Evolutionary conservation across 495 filamentous ascomycete genomes (phyloP), one percentile per base, ranked within the genome.

Genomic region (Pseudotulostoma volvatum): DNA sequence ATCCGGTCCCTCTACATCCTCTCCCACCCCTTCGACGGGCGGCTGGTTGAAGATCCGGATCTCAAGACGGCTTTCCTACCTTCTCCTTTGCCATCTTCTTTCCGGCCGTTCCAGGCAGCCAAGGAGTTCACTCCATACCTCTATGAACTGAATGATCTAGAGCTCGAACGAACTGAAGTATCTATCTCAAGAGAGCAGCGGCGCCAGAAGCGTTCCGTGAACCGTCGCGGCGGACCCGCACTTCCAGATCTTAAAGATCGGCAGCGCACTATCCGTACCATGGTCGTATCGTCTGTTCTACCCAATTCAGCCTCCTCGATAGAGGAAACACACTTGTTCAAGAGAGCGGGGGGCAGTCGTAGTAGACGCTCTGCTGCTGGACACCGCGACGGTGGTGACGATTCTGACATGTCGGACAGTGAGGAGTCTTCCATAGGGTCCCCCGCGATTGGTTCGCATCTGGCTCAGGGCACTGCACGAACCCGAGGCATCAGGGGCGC

Each of bases 201-300:
- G 41, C 72, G 88, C 36, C 86, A 94, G 60, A 95, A 96, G 62
- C 76, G 90, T 28, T 93, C 87, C 3, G 81, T 93, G 39, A 95
- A 93, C 52, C 74, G 90, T 34, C 76, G 90, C 38, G 90, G 90
- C 42, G 90, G 90, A 1, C 90, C 92, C n/a, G 78, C 83, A 40
- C 63, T 97, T 30, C 90, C 90, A 9, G 90, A 97, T 61, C 73
- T 97, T 20, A 96, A 95, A 53, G 92, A 97, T 49, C 73, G 88
- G 28, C 85, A 84, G 53, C 73, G 86, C 31, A 94, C 88, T 1
- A 85, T 95, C 39, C 75, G 90, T 9, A 93, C 85, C 0, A 64
- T 92, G 44, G 70, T 96, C 40, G 84, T 97, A 2, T 95, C 90
- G 15, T 81, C 79, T 3, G 82, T 90, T 18, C 68, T 97, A 31